Evolutionary conservation across 768 basidiomycete species (phyloP), one percentile per base, ranked within the genome.

Genomic region (Boletus huronensis): DNA sequence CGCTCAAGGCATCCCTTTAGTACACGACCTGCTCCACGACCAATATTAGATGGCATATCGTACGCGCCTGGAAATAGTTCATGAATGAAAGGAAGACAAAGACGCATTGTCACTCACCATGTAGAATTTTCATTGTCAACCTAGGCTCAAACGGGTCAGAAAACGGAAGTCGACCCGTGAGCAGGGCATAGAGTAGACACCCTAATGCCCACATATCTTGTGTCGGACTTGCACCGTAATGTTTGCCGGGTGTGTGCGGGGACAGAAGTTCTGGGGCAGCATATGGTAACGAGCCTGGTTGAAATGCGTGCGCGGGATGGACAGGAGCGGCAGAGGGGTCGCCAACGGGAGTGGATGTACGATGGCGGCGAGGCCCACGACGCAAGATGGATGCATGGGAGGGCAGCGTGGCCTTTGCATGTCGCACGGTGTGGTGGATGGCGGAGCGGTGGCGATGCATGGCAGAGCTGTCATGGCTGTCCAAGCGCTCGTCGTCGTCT

Each of bases 151-250:
- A 99, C 0, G 87, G 75, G 70, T 99, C 96, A 32, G 67, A 73
- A 68, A 98, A 98, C 0, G 97, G 97, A 7, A 98, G 75, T n/a
- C 77, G 75, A 3, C 93, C 93, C 0, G 85, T 85, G 19, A 98
- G 78, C 1, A 99, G 76, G 8, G 87, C 84, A 66, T 93, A 91
- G 2, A 99, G 82, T 58, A 97, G 79, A 51, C 94, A 85, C 0
- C 97, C 97, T 3, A 98, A 74, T 0, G 97, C 94, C 97, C 97
- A 99, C 28, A 98, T 85, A 59, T 99, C 97, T 65, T 94, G 91
- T 0, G 90, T 83, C 2, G 93, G 87, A 61, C 82, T 73, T 8
- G 64, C 63, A 25, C 69, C 61, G 25, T 58, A 50, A 17, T 51
- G 52, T 29, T 25, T 66, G 0, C 81, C 79, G 3, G 70, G 72